A percentile compares a stretch with the other conserved stretches of the same genome.
Evolutionary conservation across 2,329 filamentous ascomycete species (phyloP).

Genomic region (Hortaea sp.): DNA sequence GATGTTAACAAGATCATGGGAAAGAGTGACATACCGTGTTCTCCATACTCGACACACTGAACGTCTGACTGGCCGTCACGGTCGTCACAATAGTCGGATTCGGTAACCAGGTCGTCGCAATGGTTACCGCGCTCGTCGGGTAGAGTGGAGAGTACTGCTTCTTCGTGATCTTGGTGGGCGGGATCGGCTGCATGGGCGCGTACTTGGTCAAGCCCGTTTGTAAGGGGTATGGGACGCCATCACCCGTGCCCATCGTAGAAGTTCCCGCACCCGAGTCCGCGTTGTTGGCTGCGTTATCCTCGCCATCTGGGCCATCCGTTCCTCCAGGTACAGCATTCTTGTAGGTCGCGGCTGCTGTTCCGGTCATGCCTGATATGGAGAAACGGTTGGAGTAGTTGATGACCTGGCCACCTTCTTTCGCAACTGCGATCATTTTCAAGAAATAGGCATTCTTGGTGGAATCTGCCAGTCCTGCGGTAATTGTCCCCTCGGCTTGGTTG

Average conservation of each 20-base stretch:
- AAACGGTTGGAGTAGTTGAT: conserved; percentile 55
- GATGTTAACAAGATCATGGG: background rate
- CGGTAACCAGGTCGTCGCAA: conserved; percentile 43
- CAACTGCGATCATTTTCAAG: conserved; percentile 48
- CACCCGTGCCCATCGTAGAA: conserved; percentile 7
- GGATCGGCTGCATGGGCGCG: conserved; percentile 51
- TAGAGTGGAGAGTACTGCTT: conserved; percentile 41
- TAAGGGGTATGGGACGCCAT: conserved; percentile 40
- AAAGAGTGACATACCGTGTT: conserved; percentile 44
- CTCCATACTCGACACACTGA: conserved; percentile 41
- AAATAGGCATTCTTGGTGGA: conserved; percentile 47
- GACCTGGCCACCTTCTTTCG: conserved; percentile 44
- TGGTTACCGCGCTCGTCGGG: conserved; percentile 44
- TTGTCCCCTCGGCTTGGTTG: conserved; percentile 6
- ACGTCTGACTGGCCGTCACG: conserved; percentile 42
- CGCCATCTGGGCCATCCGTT: conserved; percentile 29
- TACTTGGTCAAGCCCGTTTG: conserved; percentile 50
- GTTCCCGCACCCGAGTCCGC: conserved; percentile 7
- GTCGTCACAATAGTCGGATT: conserved; percentile 40
- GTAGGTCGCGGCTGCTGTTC: conserved; percentile 41
- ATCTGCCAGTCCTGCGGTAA: conserved; percentile 12
- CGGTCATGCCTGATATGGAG: conserved; percentile 54
- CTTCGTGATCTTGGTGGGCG: conserved; percentile 48
- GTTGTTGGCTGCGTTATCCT: conserved; percentile 19
- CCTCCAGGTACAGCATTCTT: conserved; percentile 26